Conservation (phyloP, 352 stramenopile species). For the Phytophthora litchii region DNA sequence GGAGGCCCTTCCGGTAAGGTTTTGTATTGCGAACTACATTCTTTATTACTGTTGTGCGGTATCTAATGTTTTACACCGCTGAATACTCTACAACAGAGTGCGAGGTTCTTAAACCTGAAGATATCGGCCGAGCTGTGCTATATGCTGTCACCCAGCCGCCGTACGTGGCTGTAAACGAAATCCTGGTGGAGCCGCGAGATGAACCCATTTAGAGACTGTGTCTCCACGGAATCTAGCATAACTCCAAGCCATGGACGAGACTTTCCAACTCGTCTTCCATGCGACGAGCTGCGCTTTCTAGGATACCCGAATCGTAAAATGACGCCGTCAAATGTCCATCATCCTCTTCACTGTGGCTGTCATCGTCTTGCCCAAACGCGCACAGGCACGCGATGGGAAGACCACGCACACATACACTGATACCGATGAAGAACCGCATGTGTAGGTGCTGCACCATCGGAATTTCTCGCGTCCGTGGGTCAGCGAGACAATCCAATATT, state of each 20-base stretch:
- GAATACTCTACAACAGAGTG: constrained; percentile 52
- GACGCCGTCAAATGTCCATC: constrained; percentile 27
- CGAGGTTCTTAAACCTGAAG: constrained; percentile 80
- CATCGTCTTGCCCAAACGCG: constrained; percentile 49
- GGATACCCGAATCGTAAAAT: constrained; percentile 44
- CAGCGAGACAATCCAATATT: constrained; percentile 49
- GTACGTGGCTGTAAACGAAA: constrained; percentile 91
- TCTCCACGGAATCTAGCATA: constrained; percentile 21
- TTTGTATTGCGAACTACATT: constrained; percentile 8
- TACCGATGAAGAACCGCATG: constrained; percentile 60
- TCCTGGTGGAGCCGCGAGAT: constrained; percentile 91
- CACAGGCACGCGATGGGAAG: constrained; percentile 66
- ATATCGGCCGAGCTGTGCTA: constrained; percentile 87
- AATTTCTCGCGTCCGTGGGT: constrained; percentile 54
- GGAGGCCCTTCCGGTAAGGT: constrained; percentile 51
- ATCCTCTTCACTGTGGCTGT: constrained; percentile 25
- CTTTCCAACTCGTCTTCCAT: constrained; percentile 58
- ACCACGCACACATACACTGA: constrained; percentile 51
- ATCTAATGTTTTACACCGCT: constrained; percentile 21
- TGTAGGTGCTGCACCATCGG: constrained; percentile 62
- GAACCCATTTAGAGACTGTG: constrained; percentile 62
- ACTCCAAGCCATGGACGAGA: constrained; percentile 46
- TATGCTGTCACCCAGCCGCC: constrained; percentile 87
- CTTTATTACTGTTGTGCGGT: constrained; percentile 18
- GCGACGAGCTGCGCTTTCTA: constrained; percentile 46